Evolutionary conservation across 2,329 filamentous ascomycete species (phyloP), one percentile per base, ranked within the genome.

Genomic region (Colletotrichum cuscutae): DNA sequence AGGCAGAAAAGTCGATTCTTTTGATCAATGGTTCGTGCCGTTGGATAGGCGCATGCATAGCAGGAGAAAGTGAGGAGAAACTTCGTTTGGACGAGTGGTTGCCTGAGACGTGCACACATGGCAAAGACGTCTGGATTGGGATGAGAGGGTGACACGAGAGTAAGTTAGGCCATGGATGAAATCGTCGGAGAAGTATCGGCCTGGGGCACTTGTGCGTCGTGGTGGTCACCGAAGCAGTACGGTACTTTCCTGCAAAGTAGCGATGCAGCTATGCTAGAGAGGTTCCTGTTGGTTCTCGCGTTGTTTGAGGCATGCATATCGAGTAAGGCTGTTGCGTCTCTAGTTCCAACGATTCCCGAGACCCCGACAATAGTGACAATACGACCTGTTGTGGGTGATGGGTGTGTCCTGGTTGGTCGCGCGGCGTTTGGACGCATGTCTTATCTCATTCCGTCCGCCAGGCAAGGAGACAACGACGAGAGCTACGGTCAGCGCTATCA

Each of bases 301-400:
- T 12, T 61, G 66, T 72, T 72, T 72, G 70, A 70, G 70, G 54
- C 42, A 70, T 65, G 70, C 54, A 65, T 57, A 49, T 63, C 49
- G 54, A 64, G 66, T 65, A 71, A 71, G 68, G 70, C 53, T 60
- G 42, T 49, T 69, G 65, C 59, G 53, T 65, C 54, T 46, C 54
- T 24, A 70, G 66, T 60, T 24, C 42, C 59, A 60, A 56, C 59
- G 60, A 65, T 56, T 26, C 56, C 66, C 66, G 56, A 65, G 54
- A 46, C 60, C 59, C 59, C 65, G 24, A 72, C 59, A 53, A 72
- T 26, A n/a, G 54, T 72, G 32, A 68, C 65, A 70, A 56, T 65
- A 46, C 56, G 26, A 26, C 46, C 46, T 12, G 24, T 19, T n/a
- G 32, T n/a, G 42, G 28, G 46, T 62, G 58, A 57, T 37, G 28